Base-by-base conservation (phyloP, 2,329 filamentous ascomycete species). In the Verticillium klebahnii region DNA sequence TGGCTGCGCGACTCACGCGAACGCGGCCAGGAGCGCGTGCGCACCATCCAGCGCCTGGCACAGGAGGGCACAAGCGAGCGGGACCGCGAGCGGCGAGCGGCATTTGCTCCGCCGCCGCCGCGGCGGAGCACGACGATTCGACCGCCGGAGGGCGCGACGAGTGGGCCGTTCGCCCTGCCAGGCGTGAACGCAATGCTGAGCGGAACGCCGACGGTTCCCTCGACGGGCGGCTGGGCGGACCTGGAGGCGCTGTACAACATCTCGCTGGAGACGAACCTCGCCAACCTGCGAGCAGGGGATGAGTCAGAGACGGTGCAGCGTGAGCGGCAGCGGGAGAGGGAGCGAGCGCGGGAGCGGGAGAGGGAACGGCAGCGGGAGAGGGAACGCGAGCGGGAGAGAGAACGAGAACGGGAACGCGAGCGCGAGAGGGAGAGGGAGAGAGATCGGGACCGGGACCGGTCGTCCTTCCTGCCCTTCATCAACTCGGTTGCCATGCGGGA, bases 171-270 rank as follows among this genome's bases (percentile, higher is more conserved):
- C 17, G 40, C 40, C 8, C 5, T n/a, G n/a, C 5, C 40, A 8
- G 39, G 17, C 39, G 17, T 45, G 15, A n/a, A 45, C 39, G n/a
- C 39, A 8, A n/a, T 29, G 29, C 29, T 29, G 34, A 36, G 9
- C 34, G 34, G n/a, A 2, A 50, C 40, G 19, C 17, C 40, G 8
- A 23, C n/a, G n/a, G 7, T 50, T n/a, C 40, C 40, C 2, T 45
- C 59, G 11, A 57, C 59, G 3, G 58, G 70, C 60, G 74, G 72
- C 57, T 80, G 78, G 76, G 71, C 75, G 7, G 77, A 80, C 58
- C 69, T 79, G 6, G 79, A 81, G 64, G 73, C 75, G 31, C 65
- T 80, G 34, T 79, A 80, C 66, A 75, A 73, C 64, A 70, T 76
- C 60, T 68, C 69, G 23, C 67, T 69, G 34, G 70, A 74, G 37